A percentile compares a stretch with the other conserved stretches of the same genome.
These are phyloP conservation scores for Pulveroboletus sp. DNA, from an alignment of 768 basidiomycete species.

Conservation along the genomic window DNA sequence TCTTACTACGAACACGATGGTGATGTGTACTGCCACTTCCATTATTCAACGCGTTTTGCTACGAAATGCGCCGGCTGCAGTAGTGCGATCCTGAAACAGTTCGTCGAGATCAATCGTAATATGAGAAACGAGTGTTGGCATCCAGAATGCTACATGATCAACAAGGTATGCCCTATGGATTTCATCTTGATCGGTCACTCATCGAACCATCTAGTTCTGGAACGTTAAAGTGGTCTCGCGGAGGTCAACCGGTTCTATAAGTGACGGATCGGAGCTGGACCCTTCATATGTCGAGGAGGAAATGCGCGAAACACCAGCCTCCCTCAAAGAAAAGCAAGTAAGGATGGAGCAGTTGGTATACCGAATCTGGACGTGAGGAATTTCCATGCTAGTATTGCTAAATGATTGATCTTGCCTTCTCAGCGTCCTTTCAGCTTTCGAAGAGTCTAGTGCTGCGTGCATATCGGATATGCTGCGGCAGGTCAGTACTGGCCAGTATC, in stretches of 20 bases:
- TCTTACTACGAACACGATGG: constrained; percentile 99
- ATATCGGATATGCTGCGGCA: constrained; percentile 98
- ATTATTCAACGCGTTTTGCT: constrained; percentile 97
- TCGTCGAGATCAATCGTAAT: constrained; percentile 98
- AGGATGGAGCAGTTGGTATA: constrained; percentile 97
- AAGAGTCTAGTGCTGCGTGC: constrained; percentile 98
- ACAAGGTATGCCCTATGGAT: constrained; percentile 62
- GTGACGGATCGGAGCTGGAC: constrained; percentile 47
- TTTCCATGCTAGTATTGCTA: neutral
- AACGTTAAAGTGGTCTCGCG: constrained; percentile 90
- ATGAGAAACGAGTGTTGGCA: constrained; percentile 99
- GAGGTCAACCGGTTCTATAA: constrained; percentile 58
- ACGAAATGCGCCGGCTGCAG: constrained; percentile 98
- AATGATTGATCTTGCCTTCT: constrained; percentile 10
- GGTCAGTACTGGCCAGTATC: constrained; percentile 93
- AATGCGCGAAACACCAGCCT: constrained; percentile 64
- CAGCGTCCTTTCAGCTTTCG: constrained; percentile 93
- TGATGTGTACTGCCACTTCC: constrained; percentile 98
- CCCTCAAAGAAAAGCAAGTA: constrained; percentile 85
- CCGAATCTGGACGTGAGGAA: constrained; percentile 94
- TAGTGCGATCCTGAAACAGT: constrained; percentile 97
- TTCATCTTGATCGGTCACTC: constrained; percentile 2
- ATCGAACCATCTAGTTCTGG: constrained; percentile 71
- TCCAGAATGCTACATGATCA: constrained; percentile 99
- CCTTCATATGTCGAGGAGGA: constrained; percentile 75